A percentile compares a stretch with the other conserved stretches of the same genome.
phyloP scores from a whole-genome alignment of 495 filamentous ascomycete genomes.

The Clohesyomyces aquaticus region DNA sequence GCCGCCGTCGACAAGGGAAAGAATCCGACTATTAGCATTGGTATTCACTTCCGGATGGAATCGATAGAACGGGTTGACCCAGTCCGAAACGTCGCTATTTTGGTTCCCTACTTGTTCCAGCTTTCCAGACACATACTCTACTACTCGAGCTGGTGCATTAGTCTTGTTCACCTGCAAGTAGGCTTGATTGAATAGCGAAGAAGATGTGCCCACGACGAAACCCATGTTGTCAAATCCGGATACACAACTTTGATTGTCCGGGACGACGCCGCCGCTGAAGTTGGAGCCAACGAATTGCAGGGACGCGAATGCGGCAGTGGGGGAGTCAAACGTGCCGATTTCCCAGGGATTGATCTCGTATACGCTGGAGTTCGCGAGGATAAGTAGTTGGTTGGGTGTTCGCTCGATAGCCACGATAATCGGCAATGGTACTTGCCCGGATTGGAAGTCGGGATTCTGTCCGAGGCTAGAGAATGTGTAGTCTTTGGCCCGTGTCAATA shows the following conservation, averaged over 20 bases:
- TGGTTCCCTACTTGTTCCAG: constrained; percentile 57
- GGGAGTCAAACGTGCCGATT: constrained; percentile 82
- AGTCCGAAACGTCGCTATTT: constrained; percentile 80
- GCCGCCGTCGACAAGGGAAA: constrained; percentile 89
- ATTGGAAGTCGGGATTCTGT: constrained; percentile 63
- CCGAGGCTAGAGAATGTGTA: constrained; percentile 92
- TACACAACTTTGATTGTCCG: constrained; percentile 65
- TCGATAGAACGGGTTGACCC: constrained; percentile 79
- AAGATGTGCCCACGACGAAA: constrained; percentile 87
- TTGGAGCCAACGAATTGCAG: constrained; percentile 77
- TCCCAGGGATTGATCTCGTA: constrained; percentile 90
- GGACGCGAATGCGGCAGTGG: constrained; percentile 76
- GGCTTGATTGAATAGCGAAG: constrained; percentile 82
- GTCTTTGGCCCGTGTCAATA: constrained; percentile 76
- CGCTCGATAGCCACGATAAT: constrained; percentile 78
- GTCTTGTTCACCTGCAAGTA: constrained; percentile 61
- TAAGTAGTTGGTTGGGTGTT: constrained; percentile 62
- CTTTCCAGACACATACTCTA: constrained; percentile 59
- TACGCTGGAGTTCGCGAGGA: constrained; percentile 78
- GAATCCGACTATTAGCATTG: constrained; percentile 54
- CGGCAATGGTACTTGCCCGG: constrained; percentile 77
- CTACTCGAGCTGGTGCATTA: constrained; percentile 56
- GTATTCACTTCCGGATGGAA: constrained; percentile 69
- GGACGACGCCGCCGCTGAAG: constrained; percentile 68
- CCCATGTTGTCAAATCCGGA: constrained; percentile 83